Percentiles rank a stretch among this genome's conserved stretches.
Conservation (phyloP, 768 basidiomycete genomes). For the Asterophora parasitica region DNA sequence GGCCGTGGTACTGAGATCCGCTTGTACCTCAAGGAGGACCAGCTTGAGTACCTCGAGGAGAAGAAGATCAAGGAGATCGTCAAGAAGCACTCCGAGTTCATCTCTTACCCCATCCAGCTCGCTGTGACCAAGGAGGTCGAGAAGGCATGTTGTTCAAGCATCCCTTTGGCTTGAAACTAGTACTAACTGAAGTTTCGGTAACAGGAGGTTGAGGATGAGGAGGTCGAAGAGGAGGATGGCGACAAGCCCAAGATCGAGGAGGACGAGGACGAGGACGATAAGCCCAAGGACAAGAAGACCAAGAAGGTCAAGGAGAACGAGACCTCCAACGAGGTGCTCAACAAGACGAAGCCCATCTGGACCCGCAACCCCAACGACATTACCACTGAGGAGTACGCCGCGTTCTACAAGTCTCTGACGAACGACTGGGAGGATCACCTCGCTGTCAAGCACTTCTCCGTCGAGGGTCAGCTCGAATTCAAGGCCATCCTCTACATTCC, state of each 20-base stretch:
- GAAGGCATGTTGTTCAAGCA: slow-evolving; percentile 62
- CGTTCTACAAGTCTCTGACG: slow-evolving; percentile 99
- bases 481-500: slow-evolving; percentile 98
- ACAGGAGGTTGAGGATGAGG: slow-evolving; percentile 85
- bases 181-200: slow-evolving; percentile 12
- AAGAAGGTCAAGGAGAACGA: slow-evolving; percentile 92
- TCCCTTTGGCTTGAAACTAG: background rate
- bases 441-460: slow-evolving; percentile 99
- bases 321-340: slow-evolving; percentile 92
- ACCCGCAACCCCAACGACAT: slow-evolving; percentile 97
- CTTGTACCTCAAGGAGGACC: slow-evolving; percentile 96
- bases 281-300: slow-evolving; percentile 86
- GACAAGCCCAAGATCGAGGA: slow-evolving; percentile 79
- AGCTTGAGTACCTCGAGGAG: slow-evolving; percentile 98
- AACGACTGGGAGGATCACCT: slow-evolving; percentile 99
- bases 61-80: slow-evolving; percentile 99
- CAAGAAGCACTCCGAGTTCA: slow-evolving; percentile 99
- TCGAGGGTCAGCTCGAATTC: slow-evolving; percentile 99
- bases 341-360: slow-evolving; percentile 99
- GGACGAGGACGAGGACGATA: slow-evolving; percentile 78
- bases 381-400: slow-evolving; percentile 83
- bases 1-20: slow-evolving; percentile 93
- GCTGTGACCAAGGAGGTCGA: slow-evolving; percentile 99
- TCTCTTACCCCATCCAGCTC: slow-evolving; percentile 98
- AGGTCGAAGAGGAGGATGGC: slow-evolving; percentile 65